Evolutionary conservation across 1,284 basidiomycete species (phyloP), one percentile per base, ranked within the genome.

Genomic region (Austropuccinia psidii): DNA sequence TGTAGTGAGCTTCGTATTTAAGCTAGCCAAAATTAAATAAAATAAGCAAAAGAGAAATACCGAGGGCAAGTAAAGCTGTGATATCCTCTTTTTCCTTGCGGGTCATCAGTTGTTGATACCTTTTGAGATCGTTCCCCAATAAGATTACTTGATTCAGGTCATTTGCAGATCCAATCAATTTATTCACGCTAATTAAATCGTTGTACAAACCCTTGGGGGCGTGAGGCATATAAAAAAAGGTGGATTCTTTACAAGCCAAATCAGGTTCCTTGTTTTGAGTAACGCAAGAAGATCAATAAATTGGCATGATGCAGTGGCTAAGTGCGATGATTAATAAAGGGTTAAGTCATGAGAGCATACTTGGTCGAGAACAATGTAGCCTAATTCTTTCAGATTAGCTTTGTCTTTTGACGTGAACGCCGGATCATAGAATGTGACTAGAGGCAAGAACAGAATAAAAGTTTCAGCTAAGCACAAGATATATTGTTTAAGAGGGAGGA

Each of bases 211-310:
- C 61, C 41, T 58, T 49, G 43, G 68, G 68, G 15, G 54, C 68
- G 31, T 70, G 68, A 1, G 68, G 68, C 35, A 70, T 70, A 57
- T 70, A 70, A 21, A 70, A 70, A 35, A 70, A 70, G 3, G 68
- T 70, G 19, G 57, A 31, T 41, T 61, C 57, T 24, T 70, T 17
- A 24, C 68, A 70, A 24, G 13, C 24, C 31, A 70, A 41, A 29
- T 54, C 50, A 27, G 54, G 57, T 61, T 70, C 68, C 68, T 70
- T 45, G 45, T 57, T n/a, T 57, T 27, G n/a, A 29, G 27, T 9
- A 52, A 21, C 19, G 31, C 58, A 61, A 3, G 33, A 17, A 61
- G 33, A 19, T 43, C n/a, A 39, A 61, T 43, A 27, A 49, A 21
- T 50, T 50, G 17, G 41, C 19, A 39, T 47, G 29, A 2, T 45